phyloP scores from a whole-genome alignment of 176 grass and related monocot genomes.

The Musa schizocarpa region DNA sequence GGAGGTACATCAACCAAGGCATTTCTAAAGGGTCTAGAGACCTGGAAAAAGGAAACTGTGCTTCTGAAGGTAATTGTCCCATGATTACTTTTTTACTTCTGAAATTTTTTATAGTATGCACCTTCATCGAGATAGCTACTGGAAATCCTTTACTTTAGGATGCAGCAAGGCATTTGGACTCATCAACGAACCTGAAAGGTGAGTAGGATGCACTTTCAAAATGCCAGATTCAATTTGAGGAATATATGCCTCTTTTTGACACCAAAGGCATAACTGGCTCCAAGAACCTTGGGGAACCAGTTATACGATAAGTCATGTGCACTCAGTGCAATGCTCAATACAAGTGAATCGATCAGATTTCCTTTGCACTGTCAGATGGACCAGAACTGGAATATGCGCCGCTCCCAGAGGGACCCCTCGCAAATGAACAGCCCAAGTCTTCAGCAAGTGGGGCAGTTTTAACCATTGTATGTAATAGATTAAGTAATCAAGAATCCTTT shows the following conservation, averaged over 20 bases:
- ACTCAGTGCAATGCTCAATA: background rate
- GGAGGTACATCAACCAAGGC: constrained; percentile 11
- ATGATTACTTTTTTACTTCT: background rate
- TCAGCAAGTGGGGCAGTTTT: constrained; percentile 11
- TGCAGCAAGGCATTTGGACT: background rate
- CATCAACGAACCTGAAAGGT: background rate
- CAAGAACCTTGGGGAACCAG: background rate
- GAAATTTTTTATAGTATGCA: background rate
- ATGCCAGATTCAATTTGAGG: background rate
- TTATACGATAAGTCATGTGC: background rate
- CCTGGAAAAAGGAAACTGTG: constrained; percentile 6
- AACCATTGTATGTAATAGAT: background rate
- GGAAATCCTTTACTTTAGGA: background rate
- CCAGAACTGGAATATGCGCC: constrained; percentile 20
- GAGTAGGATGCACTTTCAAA: background rate
- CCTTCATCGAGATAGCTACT: background rate
- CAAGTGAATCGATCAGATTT: constrained; percentile 2
- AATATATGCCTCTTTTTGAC: background rate
- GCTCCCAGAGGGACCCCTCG: constrained; percentile 1
- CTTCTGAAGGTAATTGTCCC: background rate
- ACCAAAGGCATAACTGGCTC: background rate
- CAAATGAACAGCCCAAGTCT: background rate
- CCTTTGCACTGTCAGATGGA: background rate
- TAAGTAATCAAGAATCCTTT: background rate
- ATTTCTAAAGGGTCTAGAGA: constrained; percentile 5